phyloP scores from a whole-genome alignment of 2,329 filamentous ascomycete genomes.

The Neonectria magnoliae region DNA sequence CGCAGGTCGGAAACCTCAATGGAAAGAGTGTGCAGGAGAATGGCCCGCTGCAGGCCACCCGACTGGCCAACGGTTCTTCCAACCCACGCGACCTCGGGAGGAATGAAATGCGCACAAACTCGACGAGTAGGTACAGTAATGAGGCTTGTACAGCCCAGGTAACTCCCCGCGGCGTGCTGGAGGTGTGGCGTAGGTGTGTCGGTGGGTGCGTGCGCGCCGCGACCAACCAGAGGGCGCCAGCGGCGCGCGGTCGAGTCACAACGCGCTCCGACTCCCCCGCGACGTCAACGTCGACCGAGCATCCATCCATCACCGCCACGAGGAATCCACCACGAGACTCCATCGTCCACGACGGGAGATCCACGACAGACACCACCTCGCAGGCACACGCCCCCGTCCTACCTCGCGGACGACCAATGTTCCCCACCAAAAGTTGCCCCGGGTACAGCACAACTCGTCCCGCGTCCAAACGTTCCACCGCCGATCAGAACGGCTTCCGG shows the following conservation, averaged over 20 bases:
- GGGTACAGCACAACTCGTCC: too few relatives aligned
- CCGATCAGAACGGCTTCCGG: conserved; percentile 1
- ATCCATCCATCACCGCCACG: conserved; percentile 17
- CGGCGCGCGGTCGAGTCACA: conserved; percentile 39
- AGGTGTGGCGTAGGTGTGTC: conserved; percentile 9
- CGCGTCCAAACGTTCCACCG: not conserved
- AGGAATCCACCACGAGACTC: conserved; percentile 15
- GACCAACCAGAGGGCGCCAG: conserved; percentile 32
- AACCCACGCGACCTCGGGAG: not conserved
- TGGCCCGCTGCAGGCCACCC: conserved; percentile 28
- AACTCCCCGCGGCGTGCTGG: not conserved
- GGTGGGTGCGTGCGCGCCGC: not conserved
- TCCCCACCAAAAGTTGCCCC: too few relatives aligned
- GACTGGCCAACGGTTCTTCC: conserved; percentile 35
- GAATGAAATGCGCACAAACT: too few relatives aligned
- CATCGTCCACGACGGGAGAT: not conserved
- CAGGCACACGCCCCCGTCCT: too few relatives aligned
- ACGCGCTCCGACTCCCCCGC: conserved; percentile 30
- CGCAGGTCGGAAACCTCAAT: conserved; percentile 6
- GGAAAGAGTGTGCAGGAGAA: conserved; percentile 27
- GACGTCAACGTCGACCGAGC: conserved; percentile 17
- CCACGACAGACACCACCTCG: not conserved
- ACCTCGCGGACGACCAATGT: too few relatives aligned
- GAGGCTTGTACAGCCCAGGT: conserved; percentile 31
- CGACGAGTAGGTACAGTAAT: too few relatives aligned